Evolutionary conservation across 116 monocot species (phyloP).

Genomic region (Iris pallida): DNA sequence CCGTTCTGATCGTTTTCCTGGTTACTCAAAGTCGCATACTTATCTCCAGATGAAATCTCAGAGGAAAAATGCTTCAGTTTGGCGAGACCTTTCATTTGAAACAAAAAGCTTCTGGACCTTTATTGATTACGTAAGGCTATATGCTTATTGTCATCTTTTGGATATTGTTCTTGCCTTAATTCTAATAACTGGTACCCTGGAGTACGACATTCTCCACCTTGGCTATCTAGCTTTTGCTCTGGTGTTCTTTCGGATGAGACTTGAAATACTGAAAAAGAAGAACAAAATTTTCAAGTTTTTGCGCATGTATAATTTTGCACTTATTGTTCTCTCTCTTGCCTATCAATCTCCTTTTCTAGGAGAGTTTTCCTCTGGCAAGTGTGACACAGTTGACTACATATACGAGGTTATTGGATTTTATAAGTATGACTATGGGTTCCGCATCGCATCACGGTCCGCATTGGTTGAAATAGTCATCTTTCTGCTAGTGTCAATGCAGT

Average conservation of each 20-base stretch:
- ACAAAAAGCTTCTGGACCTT: constrained; percentile 97
- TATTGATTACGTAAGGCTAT: constrained; percentile 81
- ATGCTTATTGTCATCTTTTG: constrained; percentile 83
- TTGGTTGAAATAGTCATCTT: constrained; percentile 96
- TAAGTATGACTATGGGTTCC: constrained; percentile 98
- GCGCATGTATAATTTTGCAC: constrained; percentile 86
- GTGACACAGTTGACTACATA: constrained; percentile 66
- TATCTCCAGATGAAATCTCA: constrained; percentile 75
- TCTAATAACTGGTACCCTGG: constrained; percentile 88
- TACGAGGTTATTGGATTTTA: constrained; percentile 95
- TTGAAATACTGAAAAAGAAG: constrained; percentile 86
- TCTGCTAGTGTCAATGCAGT: constrained; percentile 83
- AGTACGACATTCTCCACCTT: constrained; percentile 95
- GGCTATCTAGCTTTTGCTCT: constrained; percentile 97
- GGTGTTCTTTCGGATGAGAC: constrained; percentile 90
- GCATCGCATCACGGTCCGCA: constrained; percentile 87
- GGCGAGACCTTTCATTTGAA: constrained; percentile 96
- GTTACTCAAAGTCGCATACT: constrained; percentile 61
- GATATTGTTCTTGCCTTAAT: constrained; percentile 93
- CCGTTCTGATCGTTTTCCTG: constrained; percentile 67
- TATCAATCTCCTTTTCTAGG: constrained; percentile 97
- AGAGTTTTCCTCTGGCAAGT: constrained; percentile 61
- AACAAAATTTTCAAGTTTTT: constrained; percentile 86
- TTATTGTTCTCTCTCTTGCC: constrained; percentile 91
- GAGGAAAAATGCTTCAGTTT: constrained; percentile 65